Evolutionary conservation across 345 rosid species (phyloP), one percentile per base, ranked within the genome.

Genomic region (Angophora floribunda): DNA sequence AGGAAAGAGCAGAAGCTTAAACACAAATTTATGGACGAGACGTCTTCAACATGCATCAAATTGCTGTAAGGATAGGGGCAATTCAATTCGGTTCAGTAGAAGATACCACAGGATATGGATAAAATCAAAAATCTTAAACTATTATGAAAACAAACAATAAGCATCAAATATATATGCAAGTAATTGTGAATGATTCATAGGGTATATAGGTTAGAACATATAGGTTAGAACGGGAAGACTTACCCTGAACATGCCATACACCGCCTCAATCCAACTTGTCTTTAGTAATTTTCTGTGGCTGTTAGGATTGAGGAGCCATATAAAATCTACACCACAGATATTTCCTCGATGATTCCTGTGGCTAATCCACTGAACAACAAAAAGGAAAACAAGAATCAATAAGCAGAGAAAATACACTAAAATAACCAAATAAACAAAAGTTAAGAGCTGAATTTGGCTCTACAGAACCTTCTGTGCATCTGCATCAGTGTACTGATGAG

Each of bases 161-260:
- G 82, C 80, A 75, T 22, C 1, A 1, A 9, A 36, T 41, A 36
- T 41, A 36, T 36, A 36, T 75, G 26, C 49, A 75, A 75, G 26
- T 75, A 36, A 75, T 9, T 75, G 47, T 19, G 49, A 75, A 41
- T 75, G 82, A 41, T 75, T 88, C 44, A 59, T 32, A 47, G 70
- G 57, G n/a, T n/a, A n/a, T n/a, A n/a, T n/a, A n/a, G n/a, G n/a
- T n/a, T n/a, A n/a, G n/a, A 53, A 70, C 19, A 50, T 67, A 59
- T 24, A 70, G 11, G 53, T 57, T 14, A 44, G 59, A 65, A 75
- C 28, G 8, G 52, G 67, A 59, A 85, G 15, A 51, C 41, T 91
- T 78, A 97, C 99, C 98, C 93, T 96, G 93, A 97, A 95, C 96
- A 97, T 97, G 94, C 95, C 99, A 90, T 96, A 97, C n/a, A 94